A percentile compares a stretch with the other conserved stretches of the same genome.
Conservation (phyloP, 768 basidiomycete genomes). For the Psilocybe cyanescens region DNA sequence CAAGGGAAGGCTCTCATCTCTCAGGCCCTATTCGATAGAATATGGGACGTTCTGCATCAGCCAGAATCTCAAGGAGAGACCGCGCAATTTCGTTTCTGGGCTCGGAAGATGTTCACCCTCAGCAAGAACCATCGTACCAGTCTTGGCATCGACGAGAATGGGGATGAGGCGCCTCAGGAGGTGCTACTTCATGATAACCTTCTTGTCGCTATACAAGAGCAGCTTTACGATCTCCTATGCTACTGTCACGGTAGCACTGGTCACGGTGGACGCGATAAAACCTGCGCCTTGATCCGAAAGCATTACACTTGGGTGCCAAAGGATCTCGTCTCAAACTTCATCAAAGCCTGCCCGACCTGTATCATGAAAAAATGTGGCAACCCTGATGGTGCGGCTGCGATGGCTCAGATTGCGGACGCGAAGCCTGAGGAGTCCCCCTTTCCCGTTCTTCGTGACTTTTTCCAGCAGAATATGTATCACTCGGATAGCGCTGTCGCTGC, state of each 20-base stretch:
- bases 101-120: slow-evolving; percentile 76
- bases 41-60: slow-evolving; percentile 68
- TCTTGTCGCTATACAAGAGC: slow-evolving; percentile 77
- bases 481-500: slow-evolving; percentile 9
- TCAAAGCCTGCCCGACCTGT: slow-evolving; percentile 82
- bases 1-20: slow-evolving; percentile 75
- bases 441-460: slow-evolving; percentile 26
- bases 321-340: slow-evolving; percentile 78
- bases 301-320: slow-evolving; percentile 87
- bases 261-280: slow-evolving; percentile 84
- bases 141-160: slow-evolving; percentile 22
- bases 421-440: slow-evolving; percentile 18
- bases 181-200: slow-evolving; percentile 73
- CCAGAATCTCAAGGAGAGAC: slow-evolving; percentile 50
- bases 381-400: slow-evolving; percentile 23
- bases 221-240: slow-evolving; percentile 78
- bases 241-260: slow-evolving; percentile 67
- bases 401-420: slow-evolving; percentile 15
- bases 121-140: slow-evolving; percentile 37
- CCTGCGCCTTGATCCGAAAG: slow-evolving; percentile 63
- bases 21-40: slow-evolving; percentile 69
- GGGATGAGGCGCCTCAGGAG: slow-evolving; percentile 25
- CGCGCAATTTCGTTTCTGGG: slow-evolving; percentile 84
- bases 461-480: slow-evolving; percentile 18
- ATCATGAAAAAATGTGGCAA: slow-evolving; percentile 46